Base-by-base conservation (phyloP, 306 rosid species). In the Pyrus communis region DNA sequence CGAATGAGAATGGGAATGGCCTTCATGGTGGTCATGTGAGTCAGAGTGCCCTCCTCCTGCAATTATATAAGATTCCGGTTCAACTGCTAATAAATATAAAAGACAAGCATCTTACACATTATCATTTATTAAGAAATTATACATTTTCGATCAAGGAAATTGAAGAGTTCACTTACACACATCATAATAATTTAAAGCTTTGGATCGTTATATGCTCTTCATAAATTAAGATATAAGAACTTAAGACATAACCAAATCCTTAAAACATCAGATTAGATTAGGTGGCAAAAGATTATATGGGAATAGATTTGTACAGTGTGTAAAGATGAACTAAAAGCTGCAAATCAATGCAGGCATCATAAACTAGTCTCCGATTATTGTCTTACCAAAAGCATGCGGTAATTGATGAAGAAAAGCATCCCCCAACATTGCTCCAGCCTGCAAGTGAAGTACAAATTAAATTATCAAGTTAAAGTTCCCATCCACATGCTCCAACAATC, bases 361-460 rank as follows among this genome's bases (percentile, higher is more conserved):
- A 45, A 69, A 22, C 58, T 43, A 30, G 6, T 67, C 49, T 82
- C 35, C 52, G 45, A 78, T 64, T 80, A 30, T 70, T 73, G 42
- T 27, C 88, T 63, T 90, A 94, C 98, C 98, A 86, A 94, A 90
- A 69, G 98, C 98, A 85, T 94, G 98, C 0, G 98, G 98, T 79
- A 94, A 74, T 80, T 94, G 98, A 87, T 94, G 98, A 85, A 94
- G 97, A 85, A 94, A 94, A 74, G 98, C 97, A 84, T 94, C 98
- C 51, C 98, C 98, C 77, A 94, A 75, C 98, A 94, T 94, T 59
- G 98, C 98, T 54, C 98, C 98, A 69, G 98, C 98, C 98, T 94
- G 93, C 78, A 84, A 43, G 77, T 35, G 71, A 61, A 15, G 52
- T 14, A 43, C 67, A 71, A 7, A 28, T 45, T 11, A 9, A 6